A percentile compares a stretch with the other conserved stretches of the same genome.
phyloP scores from a whole-genome alignment of 768 basidiomycete species.

The Serendipita vermifera region DNA sequence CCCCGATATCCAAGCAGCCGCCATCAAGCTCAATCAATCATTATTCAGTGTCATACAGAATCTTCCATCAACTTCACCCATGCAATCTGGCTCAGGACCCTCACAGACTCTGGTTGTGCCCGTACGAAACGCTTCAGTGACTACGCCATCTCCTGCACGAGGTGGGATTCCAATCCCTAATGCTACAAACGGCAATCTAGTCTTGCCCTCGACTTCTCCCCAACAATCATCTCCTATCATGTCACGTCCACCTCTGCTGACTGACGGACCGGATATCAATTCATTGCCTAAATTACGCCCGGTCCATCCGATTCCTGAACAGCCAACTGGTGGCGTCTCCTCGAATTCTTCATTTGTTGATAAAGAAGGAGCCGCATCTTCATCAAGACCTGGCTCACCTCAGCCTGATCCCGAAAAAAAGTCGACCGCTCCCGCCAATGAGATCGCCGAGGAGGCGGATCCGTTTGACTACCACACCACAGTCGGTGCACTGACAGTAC shows the following conservation, averaged over 20 bases:
- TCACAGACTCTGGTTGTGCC: neutral
- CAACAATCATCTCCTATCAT: constrained; percentile 21
- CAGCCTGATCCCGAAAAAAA: neutral
- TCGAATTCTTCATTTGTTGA: constrained; percentile 8
- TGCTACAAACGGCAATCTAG: neutral
- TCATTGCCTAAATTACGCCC: constrained; percentile 4
- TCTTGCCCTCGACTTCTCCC: constrained; percentile 33
- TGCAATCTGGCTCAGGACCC: constrained; percentile 12
- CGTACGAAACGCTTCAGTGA: constrained; percentile 11
- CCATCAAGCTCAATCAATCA: constrained; percentile 72
- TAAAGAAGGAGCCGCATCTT: neutral
- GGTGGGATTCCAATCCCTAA: constrained; percentile 6
- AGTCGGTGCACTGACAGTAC: constrained; percentile 82
- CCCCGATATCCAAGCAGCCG: constrained; percentile 75
- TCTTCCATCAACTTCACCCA: constrained; percentile 54
- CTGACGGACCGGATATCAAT: neutral
- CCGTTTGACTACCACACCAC: constrained; percentile 86
- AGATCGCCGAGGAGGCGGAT: constrained; percentile 39
- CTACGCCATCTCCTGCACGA: constrained; percentile 13
- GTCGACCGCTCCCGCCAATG: constrained; percentile 16
- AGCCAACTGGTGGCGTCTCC: neutral
- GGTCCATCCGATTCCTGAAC: constrained; percentile 11
- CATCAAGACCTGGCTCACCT: neutral
- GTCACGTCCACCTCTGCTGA: neutral
- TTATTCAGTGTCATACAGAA: constrained; percentile 76